Conservation (phyloP, 2,329 filamentous ascomycete species). For the Pseudocercospora fuligena region DNA sequence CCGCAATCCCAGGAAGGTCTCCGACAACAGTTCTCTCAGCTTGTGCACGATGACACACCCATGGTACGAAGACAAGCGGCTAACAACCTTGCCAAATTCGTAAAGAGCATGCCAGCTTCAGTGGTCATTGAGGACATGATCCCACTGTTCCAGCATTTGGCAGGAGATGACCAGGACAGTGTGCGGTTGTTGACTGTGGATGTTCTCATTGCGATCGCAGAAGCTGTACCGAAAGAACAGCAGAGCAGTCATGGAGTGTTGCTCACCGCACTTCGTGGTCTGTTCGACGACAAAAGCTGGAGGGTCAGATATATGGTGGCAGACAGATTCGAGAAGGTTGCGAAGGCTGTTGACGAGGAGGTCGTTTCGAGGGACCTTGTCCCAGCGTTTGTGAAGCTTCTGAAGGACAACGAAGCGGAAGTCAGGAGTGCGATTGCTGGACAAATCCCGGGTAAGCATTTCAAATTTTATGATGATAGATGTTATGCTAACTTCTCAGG, state of each 20-base stretch:
- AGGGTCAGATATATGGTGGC: conserved; percentile 99
- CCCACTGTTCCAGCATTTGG: conserved; percentile 95
- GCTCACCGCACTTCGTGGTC: conserved; percentile 82
- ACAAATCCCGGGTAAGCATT: conserved; percentile 77
- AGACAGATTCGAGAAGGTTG: conserved; percentile 98
- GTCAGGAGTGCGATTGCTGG: conserved; percentile 96
- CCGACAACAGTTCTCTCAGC: conserved; percentile 85
- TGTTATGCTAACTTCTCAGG: conserved; percentile 57
- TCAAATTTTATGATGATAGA: neutral
- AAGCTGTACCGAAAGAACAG: conserved; percentile 97
- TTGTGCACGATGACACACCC: conserved; percentile 97
- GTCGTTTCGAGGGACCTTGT: conserved; percentile 92
- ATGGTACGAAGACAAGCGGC: conserved; percentile 98
- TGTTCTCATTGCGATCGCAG: conserved; percentile 92
- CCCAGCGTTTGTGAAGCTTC: conserved; percentile 92
- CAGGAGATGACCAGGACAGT: conserved; percentile 95
- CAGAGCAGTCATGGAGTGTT: conserved; percentile 95
- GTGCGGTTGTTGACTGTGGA: conserved; percentile 95
- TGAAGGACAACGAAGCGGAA: conserved; percentile 98
- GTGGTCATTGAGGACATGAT: conserved; percentile 99
- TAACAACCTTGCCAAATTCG: conserved; percentile 95
- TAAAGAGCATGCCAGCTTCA: conserved; percentile 91
- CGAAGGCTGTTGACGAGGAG: conserved; percentile 97
- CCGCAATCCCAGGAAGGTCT: conserved; percentile 87
- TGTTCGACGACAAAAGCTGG: conserved; percentile 99